Evolutionary conservation across 176 grass and related monocot genomes (phyloP).

Genomic region (Bolboschoenus planiculmis): DNA sequence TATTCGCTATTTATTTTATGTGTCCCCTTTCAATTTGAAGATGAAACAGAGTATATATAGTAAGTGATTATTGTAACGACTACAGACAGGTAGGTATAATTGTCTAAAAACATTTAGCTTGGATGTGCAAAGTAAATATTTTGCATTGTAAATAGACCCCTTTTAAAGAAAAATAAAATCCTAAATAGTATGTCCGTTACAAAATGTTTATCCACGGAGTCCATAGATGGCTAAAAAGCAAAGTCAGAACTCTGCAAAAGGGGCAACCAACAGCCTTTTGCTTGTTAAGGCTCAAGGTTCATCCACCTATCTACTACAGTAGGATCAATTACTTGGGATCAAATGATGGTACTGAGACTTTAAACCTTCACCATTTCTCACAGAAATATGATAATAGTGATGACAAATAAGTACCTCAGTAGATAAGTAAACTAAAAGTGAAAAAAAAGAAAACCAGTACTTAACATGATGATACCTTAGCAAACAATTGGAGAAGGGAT

Average conservation of each 20-base stretch:
- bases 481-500: conserved; percentile 53
- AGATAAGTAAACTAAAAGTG: neutral
- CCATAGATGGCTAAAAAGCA: neutral
- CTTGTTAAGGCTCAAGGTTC: neutral
- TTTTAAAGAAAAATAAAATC: neutral
- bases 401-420: neutral
- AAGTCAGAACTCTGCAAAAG: neutral
- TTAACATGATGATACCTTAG: conserved; percentile 40
- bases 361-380: neutral
- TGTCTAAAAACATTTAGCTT: neutral
- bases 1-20: too few species aligned
- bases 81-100: too few species aligned
- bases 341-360: neutral
- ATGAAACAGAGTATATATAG: too few species aligned
- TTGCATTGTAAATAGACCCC: neutral
- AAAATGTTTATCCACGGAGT: neutral
- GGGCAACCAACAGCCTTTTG: neutral
- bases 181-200: neutral
- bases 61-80: too few species aligned
- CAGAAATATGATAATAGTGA: neutral
- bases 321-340: neutral
- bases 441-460: neutral
- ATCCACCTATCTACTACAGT: neutral
- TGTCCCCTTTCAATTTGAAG: too few species aligned
- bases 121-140: neutral